These are phyloP conservation scores for Aspergillus sp. DNA, from an alignment of 2,329 filamentous ascomycete species.

Conservation along the genomic window DNA sequence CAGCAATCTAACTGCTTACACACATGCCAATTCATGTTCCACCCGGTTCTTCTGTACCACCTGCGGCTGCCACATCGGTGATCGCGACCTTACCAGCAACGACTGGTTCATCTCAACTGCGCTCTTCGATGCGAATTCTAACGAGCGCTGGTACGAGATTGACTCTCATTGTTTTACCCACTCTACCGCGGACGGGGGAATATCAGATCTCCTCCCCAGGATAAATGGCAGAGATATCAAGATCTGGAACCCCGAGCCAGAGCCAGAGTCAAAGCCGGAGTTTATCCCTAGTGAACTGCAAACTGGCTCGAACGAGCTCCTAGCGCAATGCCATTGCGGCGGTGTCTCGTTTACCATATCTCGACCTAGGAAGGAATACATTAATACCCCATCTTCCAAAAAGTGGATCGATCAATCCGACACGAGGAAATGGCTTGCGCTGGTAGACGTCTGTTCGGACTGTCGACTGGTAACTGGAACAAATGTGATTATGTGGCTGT, in stretches of 20 bases:
- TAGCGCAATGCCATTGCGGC: constrained; percentile 45
- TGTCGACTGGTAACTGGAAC: constrained; percentile 44
- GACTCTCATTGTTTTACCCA: constrained; percentile 19
- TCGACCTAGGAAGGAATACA: constrained; percentile 34
- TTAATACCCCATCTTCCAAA: constrained; percentile 22
- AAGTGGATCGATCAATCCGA: constrained; percentile 19
- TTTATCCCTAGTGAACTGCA: no score
- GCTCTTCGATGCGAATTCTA: no score
- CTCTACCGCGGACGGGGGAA: constrained; percentile 18
- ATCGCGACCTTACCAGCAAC: constrained; percentile 17
- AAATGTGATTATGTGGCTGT: constrained; percentile 45
- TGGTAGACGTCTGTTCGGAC: constrained; percentile 31
- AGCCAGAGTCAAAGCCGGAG: no score
- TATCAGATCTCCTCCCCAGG: constrained; percentile 16
- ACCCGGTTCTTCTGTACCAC: constrained; percentile 44
- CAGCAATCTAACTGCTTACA: constrained; percentile 26
- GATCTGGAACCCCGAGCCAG: constrained; percentile 7
- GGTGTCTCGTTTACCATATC: constrained; percentile 46
- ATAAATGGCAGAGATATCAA: constrained; percentile 18
- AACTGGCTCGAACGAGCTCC: constrained; percentile 20
- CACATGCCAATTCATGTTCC: constrained; percentile 27
- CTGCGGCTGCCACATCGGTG: constrained; percentile 42
- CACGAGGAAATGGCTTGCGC: constrained; percentile 25
- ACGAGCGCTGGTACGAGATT: constrained; percentile 19
- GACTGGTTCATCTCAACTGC: no score